Percentiles rank a stretch among this genome's conserved stretches.
Evolutionary conservation across 768 basidiomycete species (phyloP).

Genomic region (Pluteus cervinus): DNA sequence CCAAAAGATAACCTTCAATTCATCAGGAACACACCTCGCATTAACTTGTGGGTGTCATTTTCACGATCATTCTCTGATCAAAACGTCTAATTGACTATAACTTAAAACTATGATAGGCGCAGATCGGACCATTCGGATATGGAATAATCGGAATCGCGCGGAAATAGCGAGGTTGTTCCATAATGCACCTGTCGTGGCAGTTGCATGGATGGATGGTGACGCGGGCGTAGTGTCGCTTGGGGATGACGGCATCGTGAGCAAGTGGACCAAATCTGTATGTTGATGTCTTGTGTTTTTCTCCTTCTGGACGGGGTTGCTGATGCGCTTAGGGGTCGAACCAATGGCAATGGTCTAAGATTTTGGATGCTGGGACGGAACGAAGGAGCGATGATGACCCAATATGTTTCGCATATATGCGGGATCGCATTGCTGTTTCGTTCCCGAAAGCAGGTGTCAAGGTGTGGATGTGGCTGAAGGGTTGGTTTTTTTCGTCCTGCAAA

Average conservation of each 20-base stretch:
- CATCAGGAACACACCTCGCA: slow-evolving; percentile 51
- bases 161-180: slow-evolving; percentile 57
- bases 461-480: slow-evolving; percentile 60
- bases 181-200: slow-evolving; percentile 38
- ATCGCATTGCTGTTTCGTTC: slow-evolving; percentile 58
- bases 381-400: slow-evolving; percentile 29
- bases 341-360: slow-evolving; percentile 53
- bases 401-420: slow-evolving; percentile 50
- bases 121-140: slow-evolving; percentile 60
- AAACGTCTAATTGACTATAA: slow-evolving; percentile 1
- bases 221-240: slow-evolving; percentile 51
- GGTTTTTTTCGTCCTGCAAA: slow-evolving; percentile 3
- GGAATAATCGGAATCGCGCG: slow-evolving; percentile 38
- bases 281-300: slow-evolving; percentile 6
- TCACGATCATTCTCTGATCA: neutral
- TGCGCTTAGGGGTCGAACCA: slow-evolving; percentile 34
- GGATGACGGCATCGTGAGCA: slow-evolving; percentile 50
- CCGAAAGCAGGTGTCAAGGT: slow-evolving; percentile 55
- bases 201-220: slow-evolving; percentile 57
- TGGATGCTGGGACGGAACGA: slow-evolving; percentile 40
- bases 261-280: slow-evolving; percentile 55
- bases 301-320: slow-evolving; percentile 3
- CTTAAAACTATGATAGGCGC: slow-evolving; percentile 29
- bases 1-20: slow-evolving; percentile 41
- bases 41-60: slow-evolving; percentile 44